A percentile compares a stretch with the other conserved stretches of the same genome.
These are phyloP conservation scores for Dictyostelium firmibasis DNA, from an alignment of 78 protist species.

Conservation along the genomic window DNA sequence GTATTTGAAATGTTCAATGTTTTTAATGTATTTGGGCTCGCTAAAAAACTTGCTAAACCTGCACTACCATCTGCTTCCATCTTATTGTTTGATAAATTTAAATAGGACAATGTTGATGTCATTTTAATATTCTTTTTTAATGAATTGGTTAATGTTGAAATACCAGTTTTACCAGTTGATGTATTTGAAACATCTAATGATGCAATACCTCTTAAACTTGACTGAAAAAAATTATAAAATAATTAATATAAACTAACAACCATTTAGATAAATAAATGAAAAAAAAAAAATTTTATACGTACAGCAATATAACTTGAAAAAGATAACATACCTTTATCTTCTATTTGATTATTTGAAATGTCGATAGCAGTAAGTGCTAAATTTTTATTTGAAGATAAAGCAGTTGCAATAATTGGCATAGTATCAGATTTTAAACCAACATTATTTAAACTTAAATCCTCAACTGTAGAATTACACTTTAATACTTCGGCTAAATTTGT, in stretches of 20 bases:
- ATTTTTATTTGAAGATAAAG: constrained; percentile 62
- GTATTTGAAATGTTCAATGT: constrained; percentile 56
- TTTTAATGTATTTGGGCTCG: constrained; percentile 69
- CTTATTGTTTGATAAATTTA: constrained; percentile 75
- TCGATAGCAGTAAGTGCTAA: constrained; percentile 56
- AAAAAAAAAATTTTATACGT: neutral
- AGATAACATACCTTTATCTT: constrained; percentile 67
- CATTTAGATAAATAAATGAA: neutral
- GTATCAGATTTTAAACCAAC: constrained; percentile 55
- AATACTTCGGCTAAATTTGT: constrained; percentile 37
- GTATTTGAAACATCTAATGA: constrained; percentile 36
- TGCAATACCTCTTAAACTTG: constrained; percentile 61
- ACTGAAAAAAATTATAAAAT: neutral
- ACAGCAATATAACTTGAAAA: constrained; percentile 65
- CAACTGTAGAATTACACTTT: constrained; percentile 56
- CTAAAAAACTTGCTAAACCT: constrained; percentile 56
- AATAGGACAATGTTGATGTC: constrained; percentile 60
- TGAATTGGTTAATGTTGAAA: constrained; percentile 31
- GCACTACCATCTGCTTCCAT: constrained; percentile 85
- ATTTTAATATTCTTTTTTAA: constrained; percentile 81
- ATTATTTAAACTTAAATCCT: constrained; percentile 47
- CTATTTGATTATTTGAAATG: constrained; percentile 71
- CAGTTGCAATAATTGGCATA: constrained; percentile 47
- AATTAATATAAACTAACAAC: neutral
- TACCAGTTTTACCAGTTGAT: constrained; percentile 20